These are phyloP conservation scores for Globisporangium sylvaticum DNA, from an alignment of 352 stramenopile species.

Conservation along the genomic window DNA sequence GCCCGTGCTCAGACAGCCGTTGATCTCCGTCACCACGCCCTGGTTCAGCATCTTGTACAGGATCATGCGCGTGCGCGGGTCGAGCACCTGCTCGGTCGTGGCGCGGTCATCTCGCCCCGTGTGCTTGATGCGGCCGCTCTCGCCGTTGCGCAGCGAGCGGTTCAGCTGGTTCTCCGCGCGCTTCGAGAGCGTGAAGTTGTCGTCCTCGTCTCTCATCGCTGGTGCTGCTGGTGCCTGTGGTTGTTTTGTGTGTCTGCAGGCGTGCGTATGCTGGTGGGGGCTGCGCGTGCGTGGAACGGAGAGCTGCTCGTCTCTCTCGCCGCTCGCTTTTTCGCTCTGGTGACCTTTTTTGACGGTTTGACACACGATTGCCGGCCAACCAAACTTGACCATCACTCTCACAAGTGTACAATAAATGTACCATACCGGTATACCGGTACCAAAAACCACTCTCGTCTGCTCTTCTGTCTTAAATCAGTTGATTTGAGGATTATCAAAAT, in stretches of 20 bases:
- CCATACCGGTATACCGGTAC: no score
- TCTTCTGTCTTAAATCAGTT: no score
- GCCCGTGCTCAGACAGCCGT: slow-evolving; percentile 98
- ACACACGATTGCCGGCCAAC: no score
- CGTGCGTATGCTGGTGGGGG: no score
- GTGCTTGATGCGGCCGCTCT: slow-evolving; percentile 82
- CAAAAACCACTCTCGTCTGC: no score
- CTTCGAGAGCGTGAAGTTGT: slow-evolving; percentile 75
- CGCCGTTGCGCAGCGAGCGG: slow-evolving; percentile 68
- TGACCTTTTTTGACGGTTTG: no score
- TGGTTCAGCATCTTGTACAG: slow-evolving; percentile 98
- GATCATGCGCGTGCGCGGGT: slow-evolving; percentile 98
- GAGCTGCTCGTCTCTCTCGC: no score
- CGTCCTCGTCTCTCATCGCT: slow-evolving; percentile 24
- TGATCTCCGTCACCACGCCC: slow-evolving; percentile 95
- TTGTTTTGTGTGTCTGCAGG: neutral
- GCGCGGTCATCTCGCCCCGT: slow-evolving; percentile 96
- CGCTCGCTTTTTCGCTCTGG: no score
- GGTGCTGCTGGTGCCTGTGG: slow-evolving; percentile 28
- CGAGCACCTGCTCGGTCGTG: slow-evolving; percentile 97
- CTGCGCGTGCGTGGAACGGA: no score
- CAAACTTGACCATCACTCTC: no score
- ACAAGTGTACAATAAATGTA: no score
- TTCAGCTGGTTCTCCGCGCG: slow-evolving; percentile 72
- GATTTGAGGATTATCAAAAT: no score